These are phyloP conservation scores for Chiua virens DNA, from an alignment of 768 basidiomycete genomes.

Conservation along the genomic window DNA sequence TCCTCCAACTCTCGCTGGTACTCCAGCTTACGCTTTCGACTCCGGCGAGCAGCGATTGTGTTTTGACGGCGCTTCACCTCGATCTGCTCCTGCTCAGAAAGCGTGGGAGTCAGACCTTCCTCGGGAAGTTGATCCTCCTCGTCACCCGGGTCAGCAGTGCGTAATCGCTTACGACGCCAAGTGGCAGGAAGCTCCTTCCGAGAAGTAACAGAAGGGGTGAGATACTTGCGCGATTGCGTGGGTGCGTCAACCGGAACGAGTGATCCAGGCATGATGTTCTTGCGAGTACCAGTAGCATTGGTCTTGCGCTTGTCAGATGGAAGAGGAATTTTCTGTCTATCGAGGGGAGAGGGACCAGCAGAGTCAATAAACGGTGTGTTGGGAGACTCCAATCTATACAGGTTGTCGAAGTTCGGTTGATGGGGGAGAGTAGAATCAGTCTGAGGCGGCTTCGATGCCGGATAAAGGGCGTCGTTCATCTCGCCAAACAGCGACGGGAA, in stretches of 20 bases:
- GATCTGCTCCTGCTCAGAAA: constrained; percentile 65
- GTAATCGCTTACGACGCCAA: constrained; percentile 63
- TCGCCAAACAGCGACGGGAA: constrained; percentile 35
- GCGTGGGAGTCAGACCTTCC: constrained; percentile 35
- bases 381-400: constrained; percentile 52
- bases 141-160: constrained; percentile 46
- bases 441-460: constrained; percentile 12
- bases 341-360: constrained; percentile 31
- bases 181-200: constrained; percentile 75
- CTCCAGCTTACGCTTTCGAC: constrained; percentile 70
- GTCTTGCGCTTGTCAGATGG: constrained; percentile 28
- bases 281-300: constrained; percentile 66
- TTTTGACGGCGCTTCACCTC: constrained; percentile 81
- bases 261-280: constrained; percentile 61
- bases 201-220: constrained; percentile 71
- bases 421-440: constrained; percentile 9
- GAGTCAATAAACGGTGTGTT: constrained; percentile 48
- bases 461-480: constrained; percentile 15
- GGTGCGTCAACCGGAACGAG: constrained; percentile 77
- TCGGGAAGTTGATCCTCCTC: constrained; percentile 44
- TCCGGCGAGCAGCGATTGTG: constrained; percentile 81
- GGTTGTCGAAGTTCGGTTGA: constrained; percentile 31
- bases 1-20: constrained; percentile 68
- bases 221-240: constrained; percentile 74
- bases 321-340: constrained; percentile 10